A percentile compares a stretch with the other conserved stretches of the same genome.
phyloP scores from a whole-genome alignment of 306 rosid species.

The Prinsepia uniflora region DNA sequence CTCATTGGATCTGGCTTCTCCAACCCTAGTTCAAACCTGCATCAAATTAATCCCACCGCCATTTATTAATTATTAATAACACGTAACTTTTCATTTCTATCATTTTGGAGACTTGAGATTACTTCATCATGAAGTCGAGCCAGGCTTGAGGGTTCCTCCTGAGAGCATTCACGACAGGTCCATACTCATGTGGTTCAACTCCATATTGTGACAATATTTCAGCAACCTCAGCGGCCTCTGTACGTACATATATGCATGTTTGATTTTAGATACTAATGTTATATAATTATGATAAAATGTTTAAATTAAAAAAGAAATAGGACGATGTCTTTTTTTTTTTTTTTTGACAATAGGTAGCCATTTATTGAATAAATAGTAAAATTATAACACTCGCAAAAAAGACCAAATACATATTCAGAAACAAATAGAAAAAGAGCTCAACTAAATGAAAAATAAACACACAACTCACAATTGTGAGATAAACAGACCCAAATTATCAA shows the following conservation, averaged over 20 bases:
- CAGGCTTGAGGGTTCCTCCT: conserved; percentile 86
- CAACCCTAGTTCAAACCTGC: conserved; percentile 86
- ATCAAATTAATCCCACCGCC: background rate
- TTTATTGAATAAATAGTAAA: too few relatives aligned
- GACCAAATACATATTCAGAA: too few relatives aligned
- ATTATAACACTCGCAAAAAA: too few relatives aligned
- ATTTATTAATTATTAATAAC: too few relatives aligned
- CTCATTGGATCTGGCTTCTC: conserved; percentile 94
- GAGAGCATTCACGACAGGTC: conserved; percentile 74
- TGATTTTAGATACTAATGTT: background rate
- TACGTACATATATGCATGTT: background rate
- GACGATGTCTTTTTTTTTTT: too few relatives aligned
- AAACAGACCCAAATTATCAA: too few relatives aligned
- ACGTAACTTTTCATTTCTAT: too few relatives aligned
- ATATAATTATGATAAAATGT: background rate
- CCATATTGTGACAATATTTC: conserved; percentile 47
- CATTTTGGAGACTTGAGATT: background rate
- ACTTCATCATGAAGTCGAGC: conserved; percentile 99
- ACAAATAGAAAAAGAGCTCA: too few relatives aligned
- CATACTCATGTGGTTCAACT: conserved; percentile 49
- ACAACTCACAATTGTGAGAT: too few relatives aligned
- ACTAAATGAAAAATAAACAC: too few relatives aligned
- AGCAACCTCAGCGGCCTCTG: conserved; percentile 52
- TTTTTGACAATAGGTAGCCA: too few relatives aligned
- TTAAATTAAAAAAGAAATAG: too few relatives aligned